These are phyloP conservation scores for Candida sakaeoensis DNA, from an alignment of 805 yeast genomes.

Conservation along the genomic window DNA sequence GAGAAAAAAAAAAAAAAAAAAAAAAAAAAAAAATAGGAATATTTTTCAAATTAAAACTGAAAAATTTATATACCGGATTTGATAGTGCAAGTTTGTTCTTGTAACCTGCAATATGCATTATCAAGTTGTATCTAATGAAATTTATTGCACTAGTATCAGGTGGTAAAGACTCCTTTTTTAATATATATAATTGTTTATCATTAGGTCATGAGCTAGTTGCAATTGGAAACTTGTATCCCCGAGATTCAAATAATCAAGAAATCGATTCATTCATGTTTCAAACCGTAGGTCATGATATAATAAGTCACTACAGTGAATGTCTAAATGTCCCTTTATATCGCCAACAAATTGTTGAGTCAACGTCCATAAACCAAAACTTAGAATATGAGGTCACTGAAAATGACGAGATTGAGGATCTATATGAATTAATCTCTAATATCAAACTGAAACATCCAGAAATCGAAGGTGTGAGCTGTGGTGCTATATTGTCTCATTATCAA, in stretches of 20 bases:
- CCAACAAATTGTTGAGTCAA: slow-evolving; percentile 56
- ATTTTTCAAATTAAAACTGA: too few relatives aligned
- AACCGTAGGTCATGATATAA: slow-evolving; percentile 87
- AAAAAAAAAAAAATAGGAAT: neutral
- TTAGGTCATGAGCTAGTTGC: slow-evolving; percentile 86
- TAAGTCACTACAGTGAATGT: slow-evolving; percentile 63
- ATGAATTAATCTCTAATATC: slow-evolving; percentile 47
- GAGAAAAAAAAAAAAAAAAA: neutral
- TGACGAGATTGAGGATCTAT: slow-evolving; percentile 89
- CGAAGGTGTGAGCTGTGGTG: slow-evolving; percentile 91
- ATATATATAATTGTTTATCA: slow-evolving; percentile 77
- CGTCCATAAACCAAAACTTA: slow-evolving; percentile 54
- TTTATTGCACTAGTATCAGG: slow-evolving; percentile 91
- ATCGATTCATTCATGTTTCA: slow-evolving; percentile 96
- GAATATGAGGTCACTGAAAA: slow-evolving; percentile 65
- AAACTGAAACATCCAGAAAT: slow-evolving; percentile 59
- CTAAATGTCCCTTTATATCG: slow-evolving; percentile 79
- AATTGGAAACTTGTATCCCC: slow-evolving; percentile 68
- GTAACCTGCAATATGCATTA: slow-evolving; percentile 1
- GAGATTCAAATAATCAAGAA: slow-evolving; percentile 45
- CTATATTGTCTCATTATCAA: slow-evolving; percentile 93
- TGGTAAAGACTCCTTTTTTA: slow-evolving; percentile 93
- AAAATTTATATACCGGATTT: slow-evolving; percentile 5
- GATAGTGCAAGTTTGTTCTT: neutral
- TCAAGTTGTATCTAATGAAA: slow-evolving; percentile 52